Evolutionary conservation across 352 stramenopile species (phyloP).

Genomic region (Phytophthora sp.): DNA sequence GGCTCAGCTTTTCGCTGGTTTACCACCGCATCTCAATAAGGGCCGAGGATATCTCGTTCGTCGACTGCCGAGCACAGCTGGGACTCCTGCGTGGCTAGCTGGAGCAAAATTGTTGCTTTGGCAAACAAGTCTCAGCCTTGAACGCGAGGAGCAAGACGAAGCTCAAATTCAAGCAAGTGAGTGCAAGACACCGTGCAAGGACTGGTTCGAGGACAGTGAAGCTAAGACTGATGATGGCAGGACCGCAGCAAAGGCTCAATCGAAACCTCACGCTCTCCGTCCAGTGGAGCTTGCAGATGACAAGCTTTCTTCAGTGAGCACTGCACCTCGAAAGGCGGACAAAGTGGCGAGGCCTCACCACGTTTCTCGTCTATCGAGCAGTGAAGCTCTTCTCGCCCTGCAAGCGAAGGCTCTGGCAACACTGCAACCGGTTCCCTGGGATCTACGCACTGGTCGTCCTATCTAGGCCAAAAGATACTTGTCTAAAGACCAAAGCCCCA

Average conservation of each 20-base stretch:
- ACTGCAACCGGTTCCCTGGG: slow-evolving; percentile 38
- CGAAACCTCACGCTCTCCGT: slow-evolving; percentile 20
- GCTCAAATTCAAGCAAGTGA: slow-evolving; percentile 34
- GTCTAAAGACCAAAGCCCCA: neutral
- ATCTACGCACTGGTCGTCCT: slow-evolving; percentile 46
- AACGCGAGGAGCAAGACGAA: slow-evolving; percentile 49
- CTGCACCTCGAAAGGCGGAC: slow-evolving; percentile 20
- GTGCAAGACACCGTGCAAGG: slow-evolving; percentile 34
- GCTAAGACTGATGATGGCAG: slow-evolving; percentile 5
- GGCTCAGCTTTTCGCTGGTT: slow-evolving; percentile 48
- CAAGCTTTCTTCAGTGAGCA: neutral
- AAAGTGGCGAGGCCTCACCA: slow-evolving; percentile 39
- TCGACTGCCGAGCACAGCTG: slow-evolving; percentile 29
- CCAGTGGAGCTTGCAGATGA: slow-evolving; percentile 20
- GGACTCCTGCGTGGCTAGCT: slow-evolving; percentile 43
- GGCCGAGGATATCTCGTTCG: slow-evolving; percentile 61
- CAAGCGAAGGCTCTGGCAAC: slow-evolving; percentile 19
- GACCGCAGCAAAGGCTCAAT: slow-evolving; percentile 5
- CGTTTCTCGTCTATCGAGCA: slow-evolving; percentile 23
- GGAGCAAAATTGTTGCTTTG: slow-evolving; percentile 63
- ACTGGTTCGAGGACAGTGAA: slow-evolving; percentile 46
- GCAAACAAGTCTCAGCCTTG: slow-evolving; percentile 62
- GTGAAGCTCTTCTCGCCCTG: slow-evolving; percentile 4
- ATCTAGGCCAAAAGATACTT: slow-evolving; percentile 16
- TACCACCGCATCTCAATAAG: slow-evolving; percentile 51